These are phyloP conservation scores for Hanseniaspora pseudoguilliermondii DNA, from an alignment of 805 yeast species.

Conservation along the genomic window DNA sequence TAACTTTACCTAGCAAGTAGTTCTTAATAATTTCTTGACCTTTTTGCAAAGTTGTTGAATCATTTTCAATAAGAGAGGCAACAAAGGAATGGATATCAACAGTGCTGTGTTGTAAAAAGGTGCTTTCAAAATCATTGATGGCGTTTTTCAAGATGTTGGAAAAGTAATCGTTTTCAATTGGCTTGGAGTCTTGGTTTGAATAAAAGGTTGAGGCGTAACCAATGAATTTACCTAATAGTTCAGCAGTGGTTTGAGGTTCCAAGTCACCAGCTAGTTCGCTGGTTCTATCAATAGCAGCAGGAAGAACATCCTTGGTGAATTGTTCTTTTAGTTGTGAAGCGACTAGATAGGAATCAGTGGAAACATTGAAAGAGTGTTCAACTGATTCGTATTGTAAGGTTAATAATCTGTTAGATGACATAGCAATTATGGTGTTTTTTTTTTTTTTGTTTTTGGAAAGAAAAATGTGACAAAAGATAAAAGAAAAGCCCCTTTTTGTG, in stretches of 20 bases:
- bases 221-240: constrained; percentile 69
- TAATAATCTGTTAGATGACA: constrained; percentile 56
- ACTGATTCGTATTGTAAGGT: constrained; percentile 72
- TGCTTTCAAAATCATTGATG: constrained; percentile 70
- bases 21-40: constrained; percentile 63
- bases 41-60: constrained; percentile 48
- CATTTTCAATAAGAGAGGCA: constrained; percentile 44
- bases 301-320: constrained; percentile 58
- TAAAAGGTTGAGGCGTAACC: constrained; percentile 49
- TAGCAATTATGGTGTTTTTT: background rate
- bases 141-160: constrained; percentile 46
- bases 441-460: too few species aligned
- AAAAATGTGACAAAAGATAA: too few species aligned
- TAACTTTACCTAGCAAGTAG: constrained; percentile 53
- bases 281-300: constrained; percentile 41
- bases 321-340: constrained; percentile 82
- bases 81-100: constrained; percentile 81
- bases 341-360: constrained; percentile 63
- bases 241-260: constrained; percentile 79
- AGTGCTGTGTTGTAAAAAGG: constrained; percentile 47
- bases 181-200: constrained; percentile 28
- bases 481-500: too few species aligned
- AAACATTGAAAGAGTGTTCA: constrained; percentile 80
- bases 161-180: constrained; percentile 31
- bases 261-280: constrained; percentile 77